Evolutionary conservation across 306 rosid species (phyloP), one percentile per base, ranked within the genome.

Genomic region (Lagenaria siceraria): DNA sequence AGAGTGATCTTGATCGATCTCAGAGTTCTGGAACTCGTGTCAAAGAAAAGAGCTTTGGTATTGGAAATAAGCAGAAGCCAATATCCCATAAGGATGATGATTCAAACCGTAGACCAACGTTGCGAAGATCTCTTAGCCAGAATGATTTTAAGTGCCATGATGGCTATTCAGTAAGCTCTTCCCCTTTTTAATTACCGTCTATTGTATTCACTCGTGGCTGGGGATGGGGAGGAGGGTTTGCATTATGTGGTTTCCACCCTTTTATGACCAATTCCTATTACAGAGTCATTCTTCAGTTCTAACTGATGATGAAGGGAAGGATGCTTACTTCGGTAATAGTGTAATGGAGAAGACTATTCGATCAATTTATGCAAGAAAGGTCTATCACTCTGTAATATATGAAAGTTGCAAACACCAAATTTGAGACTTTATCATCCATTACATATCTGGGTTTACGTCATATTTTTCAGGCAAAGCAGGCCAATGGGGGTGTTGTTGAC

Each of bases 231-330:
- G 66, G 66, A 27, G 62, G 66, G 15, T 33, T 33, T 74, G 33
- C 51, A 40, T 40, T 31, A 55, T 56, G 36, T 56, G 8, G 13
- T 75, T 55, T 36, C 54, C 33, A 43, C 33, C 78, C 76, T 46
- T 58, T 36, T 21, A 75, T 49, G 60, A 63, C 77, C 46, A 83
- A 12, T 65, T 83, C 54, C 55, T 53, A 68, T 85, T 86, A 79
- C 90, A 95, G 98, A 96, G 98, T 84, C 97, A 90, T 40, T 92
- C 99, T 64, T 95, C 96, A 15, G 90, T 92, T 81, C 84, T 92
- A 75, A 92, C 96, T 4, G 96, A 92, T 77, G 99, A 96, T 80
- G 96, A 92, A 82, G 97, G 92, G 75, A 85, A 77, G 89, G 87
- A 83, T 79, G 83, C 81, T 76, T 82, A 65, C 64, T 69, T 83